Evolutionary conservation across 2,329 filamentous ascomycete genomes (phyloP).

Genomic region (Trichoderma koningiopsis): DNA sequence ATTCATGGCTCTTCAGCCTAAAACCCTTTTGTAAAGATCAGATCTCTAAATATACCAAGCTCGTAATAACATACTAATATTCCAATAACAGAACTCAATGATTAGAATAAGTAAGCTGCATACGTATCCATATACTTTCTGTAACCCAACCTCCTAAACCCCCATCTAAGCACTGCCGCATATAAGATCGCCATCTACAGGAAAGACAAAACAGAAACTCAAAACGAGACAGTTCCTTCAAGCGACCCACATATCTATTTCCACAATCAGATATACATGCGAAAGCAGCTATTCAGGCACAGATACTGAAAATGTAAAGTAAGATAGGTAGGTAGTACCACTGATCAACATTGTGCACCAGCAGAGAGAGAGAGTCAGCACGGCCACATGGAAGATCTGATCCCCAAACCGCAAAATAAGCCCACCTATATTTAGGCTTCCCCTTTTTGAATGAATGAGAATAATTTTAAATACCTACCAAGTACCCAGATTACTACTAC

Average conservation of each 20-base stretch:
- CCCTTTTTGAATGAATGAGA: not conserved
- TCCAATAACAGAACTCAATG: not conserved
- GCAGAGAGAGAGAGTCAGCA: not conserved
- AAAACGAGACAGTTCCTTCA: not conserved
- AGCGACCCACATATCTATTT: not conserved
- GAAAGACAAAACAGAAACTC: not conserved
- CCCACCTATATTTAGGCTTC: not conserved
- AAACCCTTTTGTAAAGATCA: not conserved
- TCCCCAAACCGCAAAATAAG: not conserved
- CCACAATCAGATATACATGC: not conserved
- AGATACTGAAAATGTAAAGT: not conserved
- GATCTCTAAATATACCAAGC: not conserved
- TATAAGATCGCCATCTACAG: not conserved
- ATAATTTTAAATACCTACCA: not conserved
- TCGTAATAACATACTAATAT: not conserved
- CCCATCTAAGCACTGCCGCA: not conserved
- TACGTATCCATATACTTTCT: not conserved
- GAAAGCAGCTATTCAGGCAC: not conserved
- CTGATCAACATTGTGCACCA: not conserved
- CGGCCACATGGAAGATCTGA: not conserved
- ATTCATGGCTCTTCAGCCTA: not conserved
- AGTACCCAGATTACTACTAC: not conserved
- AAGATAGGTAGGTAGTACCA: not conserved
- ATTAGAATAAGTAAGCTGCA: not conserved
- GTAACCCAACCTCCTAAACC: not conserved